Base-by-base conservation (phyloP, 2,329 filamentous ascomycete genomes). In the Neonectria coccinea region DNA sequence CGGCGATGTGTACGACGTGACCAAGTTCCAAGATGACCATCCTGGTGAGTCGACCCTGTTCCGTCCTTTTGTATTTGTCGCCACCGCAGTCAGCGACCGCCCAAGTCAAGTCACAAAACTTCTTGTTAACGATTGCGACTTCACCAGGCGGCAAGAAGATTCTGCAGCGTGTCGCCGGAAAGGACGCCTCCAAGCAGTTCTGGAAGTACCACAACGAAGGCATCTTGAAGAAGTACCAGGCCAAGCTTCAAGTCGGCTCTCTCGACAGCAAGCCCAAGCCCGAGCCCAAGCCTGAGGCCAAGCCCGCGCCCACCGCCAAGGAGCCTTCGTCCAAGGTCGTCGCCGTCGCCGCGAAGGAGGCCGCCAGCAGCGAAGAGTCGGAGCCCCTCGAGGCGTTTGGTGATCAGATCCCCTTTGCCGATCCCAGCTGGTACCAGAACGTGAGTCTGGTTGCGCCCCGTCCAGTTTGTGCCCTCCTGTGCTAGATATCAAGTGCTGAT, bases 1-100 rank as follows among this genome's bases (percentile, higher is more conserved):
- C 72, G 92, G 94, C 74, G 95, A 98, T 80, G 95, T 98, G 71
- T 98, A 97, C 80, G 95, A 99, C 77, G 79, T 98, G 74, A 97
- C 94, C 73, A 94, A 90, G 76, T 95, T 95, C 79, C 91, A 93
- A 78, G 90, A 94, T 65, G 91, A 94, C 70, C 92, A 95, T 79
- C 92, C 92, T 78, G 93, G 93, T 88, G 83, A 83, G 82, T 74
- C 41, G 42, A 41, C 18, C 54, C 53, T 51, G 45, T 51, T 51
- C 7, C 44, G 9, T 45, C 16, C 12, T 52, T 29, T 41, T 18
- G 9, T 22, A 14, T 12, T 56, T 16, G 4, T 27, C 36, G 14
- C 33, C 27, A 22, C 6, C 31, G 16, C 25, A 31, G 45, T 5
- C 4, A n/a, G 10, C 54, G 41, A 25, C 31, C 29, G 29, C 27